Percentiles rank a stretch among this genome's conserved stretches.
Conservation (phyloP, 2,329 filamentous ascomycete species). For the Alternaria panax region DNA sequence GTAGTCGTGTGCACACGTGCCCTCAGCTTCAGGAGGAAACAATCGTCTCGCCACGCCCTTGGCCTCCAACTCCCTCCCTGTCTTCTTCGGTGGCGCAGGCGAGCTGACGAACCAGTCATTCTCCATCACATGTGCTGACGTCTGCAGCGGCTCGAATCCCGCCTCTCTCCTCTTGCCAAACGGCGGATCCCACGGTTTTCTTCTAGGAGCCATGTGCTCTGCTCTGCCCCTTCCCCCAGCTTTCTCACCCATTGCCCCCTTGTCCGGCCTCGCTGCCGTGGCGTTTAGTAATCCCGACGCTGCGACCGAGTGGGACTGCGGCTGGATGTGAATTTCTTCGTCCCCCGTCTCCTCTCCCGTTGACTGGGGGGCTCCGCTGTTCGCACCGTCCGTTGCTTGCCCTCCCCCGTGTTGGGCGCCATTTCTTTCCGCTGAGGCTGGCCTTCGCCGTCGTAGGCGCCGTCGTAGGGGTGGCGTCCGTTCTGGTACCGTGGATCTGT, state of each 20-base stretch:
- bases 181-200: conserved; percentile 40
- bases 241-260: background rate
- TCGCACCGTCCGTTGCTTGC: conserved; percentile 15
- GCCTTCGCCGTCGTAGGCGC: conserved; percentile 5
- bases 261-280: background rate
- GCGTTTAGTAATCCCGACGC: background rate
- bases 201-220: background rate
- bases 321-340: conserved; percentile 1
- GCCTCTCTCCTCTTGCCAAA: conserved; percentile 23
- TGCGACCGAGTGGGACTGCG: background rate
- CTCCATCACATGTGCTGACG: no score
- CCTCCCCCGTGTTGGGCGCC: background rate
- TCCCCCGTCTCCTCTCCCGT: background rate
- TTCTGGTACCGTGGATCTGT: conserved; percentile 23
- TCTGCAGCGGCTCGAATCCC: background rate
- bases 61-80: conserved; percentile 1
- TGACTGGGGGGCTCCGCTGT: conserved; percentile 13
- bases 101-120: conserved; percentile 7
- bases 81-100: background rate
- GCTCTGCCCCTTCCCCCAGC: conserved; percentile 2
- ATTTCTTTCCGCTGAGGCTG: background rate
- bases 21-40: background rate
- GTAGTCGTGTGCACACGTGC: background rate
- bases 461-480: conserved; percentile 15
- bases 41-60: background rate